Evolutionary conservation across 352 stramenopile genomes (phyloP), one percentile per base, ranked within the genome.

Genomic region (Phytophthora colocasiae): DNA sequence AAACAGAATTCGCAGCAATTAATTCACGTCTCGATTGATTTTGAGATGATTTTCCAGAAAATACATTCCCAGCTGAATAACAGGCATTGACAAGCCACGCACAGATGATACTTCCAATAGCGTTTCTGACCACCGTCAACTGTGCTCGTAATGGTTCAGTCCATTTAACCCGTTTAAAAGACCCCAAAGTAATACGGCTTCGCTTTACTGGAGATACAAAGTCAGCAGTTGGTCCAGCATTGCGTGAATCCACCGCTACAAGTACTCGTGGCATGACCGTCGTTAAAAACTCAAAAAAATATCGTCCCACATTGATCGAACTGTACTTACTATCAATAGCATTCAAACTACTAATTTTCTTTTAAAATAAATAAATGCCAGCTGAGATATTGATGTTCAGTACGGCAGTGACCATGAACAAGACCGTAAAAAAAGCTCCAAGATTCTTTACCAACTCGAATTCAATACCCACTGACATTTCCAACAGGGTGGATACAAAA

Each of bases 11-110:
- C 2, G 58, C 38, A 6, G 47, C 22, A 7, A 57, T 59, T 24
- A 73, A 38, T 15, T 52, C 59, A n/a, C 46, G 27, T 51, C 51
- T 46, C 9, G 65, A 65, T 17, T 69, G 65, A 11, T 69, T 27
- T 7, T 10, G 22, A 26, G 44, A 64, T 32, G 38, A 7, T 51
- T 62, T 64, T 10, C 51, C 19, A 36, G 51, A 58, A 19, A 73
- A 72, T 19, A 68, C 49, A 39, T 73, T 59, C 26, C 63, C 63
- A 3, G 49, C 27, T 1, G 57, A 49, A 36, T 59, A 64, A 19
- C 22, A 63, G 2, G 46, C 44, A 24, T 56, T 73, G n/a, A 46
- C 38, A 39, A 64, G 2, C 64, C 58, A 73, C 4, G 58, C 58
- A 31, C 64, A 61, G 2, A 19, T 12, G 14, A 66, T 29, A 36